Conservation (phyloP, 2,329 filamentous ascomycete genomes). For the Xylaria sp. region DNA sequence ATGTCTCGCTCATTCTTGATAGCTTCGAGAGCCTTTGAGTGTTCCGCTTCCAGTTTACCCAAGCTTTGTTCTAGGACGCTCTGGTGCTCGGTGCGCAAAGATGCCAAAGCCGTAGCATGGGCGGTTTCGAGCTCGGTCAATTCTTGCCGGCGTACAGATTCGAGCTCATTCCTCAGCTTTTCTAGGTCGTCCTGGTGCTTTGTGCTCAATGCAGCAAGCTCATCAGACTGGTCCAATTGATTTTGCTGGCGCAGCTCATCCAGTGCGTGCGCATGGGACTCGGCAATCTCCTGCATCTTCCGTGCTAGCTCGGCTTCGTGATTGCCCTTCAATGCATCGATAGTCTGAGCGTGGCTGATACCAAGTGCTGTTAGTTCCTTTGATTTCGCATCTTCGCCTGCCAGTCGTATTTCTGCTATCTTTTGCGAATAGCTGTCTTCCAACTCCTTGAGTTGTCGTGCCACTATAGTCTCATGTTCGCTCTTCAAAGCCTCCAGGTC, state of each 20-base stretch:
- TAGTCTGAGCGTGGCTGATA: constrained; percentile 34
- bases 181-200: constrained; percentile 29
- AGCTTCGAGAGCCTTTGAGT: constrained; percentile 42
- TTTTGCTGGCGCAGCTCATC: constrained; percentile 37
- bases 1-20: constrained; percentile 39
- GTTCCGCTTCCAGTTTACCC: constrained; percentile 35
- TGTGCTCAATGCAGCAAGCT: constrained; percentile 35
- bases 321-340: constrained; percentile 40
- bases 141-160: constrained; percentile 31
- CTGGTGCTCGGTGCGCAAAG: constrained; percentile 41
- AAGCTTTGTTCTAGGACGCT: constrained; percentile 34
- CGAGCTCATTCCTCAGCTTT: constrained; percentile 32
- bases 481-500: constrained; percentile 33
- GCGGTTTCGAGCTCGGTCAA: constrained; percentile 17
- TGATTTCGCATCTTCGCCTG: constrained; percentile 36
- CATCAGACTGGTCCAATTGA: constrained; percentile 35
- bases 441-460: constrained; percentile 35
- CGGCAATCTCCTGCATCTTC: constrained; percentile 38
- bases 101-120: constrained; percentile 40
- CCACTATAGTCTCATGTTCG: constrained; percentile 35
- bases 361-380: constrained; percentile 36
- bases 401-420: constrained; percentile 36
- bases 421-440: constrained; percentile 34
- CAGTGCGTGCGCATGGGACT: constrained; percentile 37
- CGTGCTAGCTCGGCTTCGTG: constrained; percentile 37